These are phyloP conservation scores for Bremia lactucae DNA, from an alignment of 352 stramenopile genomes.

Conservation along the genomic window DNA sequence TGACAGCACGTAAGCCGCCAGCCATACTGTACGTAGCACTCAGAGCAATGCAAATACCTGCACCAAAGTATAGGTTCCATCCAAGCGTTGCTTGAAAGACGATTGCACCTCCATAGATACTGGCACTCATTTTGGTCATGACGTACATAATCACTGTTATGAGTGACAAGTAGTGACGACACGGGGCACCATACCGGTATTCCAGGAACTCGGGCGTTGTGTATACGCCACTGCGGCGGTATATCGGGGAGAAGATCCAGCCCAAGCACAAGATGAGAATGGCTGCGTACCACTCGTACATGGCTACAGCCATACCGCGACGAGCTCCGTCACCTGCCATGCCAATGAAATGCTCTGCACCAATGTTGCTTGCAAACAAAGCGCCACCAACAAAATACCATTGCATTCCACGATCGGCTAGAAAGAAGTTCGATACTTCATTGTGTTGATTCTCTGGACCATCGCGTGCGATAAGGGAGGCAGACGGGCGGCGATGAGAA, in stretches of 20 bases:
- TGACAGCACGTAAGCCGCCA: slow-evolving; percentile 48
- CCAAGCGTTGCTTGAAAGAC: slow-evolving; percentile 49
- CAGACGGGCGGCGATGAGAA: slow-evolving; percentile 12
- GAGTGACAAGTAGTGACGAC: slow-evolving; percentile 47
- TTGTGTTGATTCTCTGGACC: slow-evolving; percentile 19
- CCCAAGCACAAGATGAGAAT: slow-evolving; percentile 45
- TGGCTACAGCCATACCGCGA: slow-evolving; percentile 44
- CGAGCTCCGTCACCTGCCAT: slow-evolving; percentile 52
- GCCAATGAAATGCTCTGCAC: slow-evolving; percentile 57
- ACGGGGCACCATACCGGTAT: slow-evolving; percentile 36
- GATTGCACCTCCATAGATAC: slow-evolving; percentile 54
- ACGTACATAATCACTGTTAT: slow-evolving; percentile 59
- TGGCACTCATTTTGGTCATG: slow-evolving; percentile 55
- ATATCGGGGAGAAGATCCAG: slow-evolving; percentile 57
- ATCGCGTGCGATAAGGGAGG: slow-evolving; percentile 24
- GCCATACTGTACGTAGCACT: slow-evolving; percentile 51
- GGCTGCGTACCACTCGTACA: slow-evolving; percentile 57
- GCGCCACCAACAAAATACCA: slow-evolving; percentile 54
- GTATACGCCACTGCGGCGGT: slow-evolving; percentile 43
- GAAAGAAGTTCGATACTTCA: slow-evolving; percentile 45
- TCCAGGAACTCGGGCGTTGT: slow-evolving; percentile 44
- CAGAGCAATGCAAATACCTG: slow-evolving; percentile 36
- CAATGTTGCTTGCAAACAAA: slow-evolving; percentile 60
- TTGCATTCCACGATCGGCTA: slow-evolving; percentile 55
- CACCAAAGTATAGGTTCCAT: slow-evolving; percentile 47